Evolutionary conservation across 2,329 filamentous ascomycete species (phyloP), one percentile per base, ranked within the genome.

Genomic region (Canariomyces notabilis): DNA sequence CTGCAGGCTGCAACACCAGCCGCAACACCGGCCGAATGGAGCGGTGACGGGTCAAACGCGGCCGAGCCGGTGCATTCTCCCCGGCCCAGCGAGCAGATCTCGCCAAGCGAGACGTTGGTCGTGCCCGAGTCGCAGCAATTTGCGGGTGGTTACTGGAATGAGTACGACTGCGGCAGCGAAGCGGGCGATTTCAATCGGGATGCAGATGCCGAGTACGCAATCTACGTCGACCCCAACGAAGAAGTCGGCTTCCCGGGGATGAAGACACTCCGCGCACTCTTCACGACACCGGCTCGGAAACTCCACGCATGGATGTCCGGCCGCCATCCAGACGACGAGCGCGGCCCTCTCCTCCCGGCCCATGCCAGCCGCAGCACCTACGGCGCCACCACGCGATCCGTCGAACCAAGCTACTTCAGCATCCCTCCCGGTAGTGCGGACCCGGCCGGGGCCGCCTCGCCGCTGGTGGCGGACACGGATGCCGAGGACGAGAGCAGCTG

Each of bases 161-260:
- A 94, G 63, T 93, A 91, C 63, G 88, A 94, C 55, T 70, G 90
- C 61, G 86, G 85, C 7, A 89, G 87, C 61, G 85, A 89, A 44
- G 69, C 67, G 2, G 77, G 74, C 40, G 80, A 75, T 2, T 67
- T 74, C 12, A 74, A 80, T 5, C 37, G 40, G 32, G 36, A 51
- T 21, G 44, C 14, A 11, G 55, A 59, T 35, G 75, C 78, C 29
- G 76, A 75, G 22, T 93, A 89, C 63, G 75, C 80, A 36, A 82
- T 93, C 55, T 89, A 87, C 58, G 71, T 91, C 49, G 77, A 90
- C 59, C 86, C 87, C 0, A 76, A 87, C 55, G 77, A 77, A 1
- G 70, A 75, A 8, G 59, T 67, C 15, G 68, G 68, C 26, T 85
- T 87, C 44, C 80, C 83, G 0, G 83, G 85, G 12, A 66, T 87